phyloP scores from a whole-genome alignment of 495 filamentous ascomycete genomes.

The Acidomyces sp. region DNA sequence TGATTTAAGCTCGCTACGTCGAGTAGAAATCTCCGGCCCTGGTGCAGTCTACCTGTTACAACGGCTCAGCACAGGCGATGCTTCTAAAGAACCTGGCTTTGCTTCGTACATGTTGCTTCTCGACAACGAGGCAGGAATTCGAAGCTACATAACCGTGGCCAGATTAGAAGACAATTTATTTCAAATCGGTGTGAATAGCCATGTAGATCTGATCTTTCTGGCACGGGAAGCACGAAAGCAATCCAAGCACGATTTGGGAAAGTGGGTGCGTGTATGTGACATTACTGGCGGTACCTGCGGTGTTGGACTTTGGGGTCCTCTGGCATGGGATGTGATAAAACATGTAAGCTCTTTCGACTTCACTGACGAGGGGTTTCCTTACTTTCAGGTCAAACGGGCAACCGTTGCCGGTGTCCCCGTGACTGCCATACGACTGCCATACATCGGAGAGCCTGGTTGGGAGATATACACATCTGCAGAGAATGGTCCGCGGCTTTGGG shows the following conservation, averaged over 20 bases:
- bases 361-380: constrained; percentile 31
- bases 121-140: constrained; percentile 31
- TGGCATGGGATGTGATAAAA: constrained; percentile 30
- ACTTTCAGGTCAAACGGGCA: too few species aligned
- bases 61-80: constrained; percentile 33
- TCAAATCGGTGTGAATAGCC: constrained; percentile 36
- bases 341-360: constrained; percentile 30
- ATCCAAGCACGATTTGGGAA: constrained; percentile 9
- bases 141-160: constrained; percentile 32
- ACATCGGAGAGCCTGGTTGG: constrained; percentile 40
- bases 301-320: constrained; percentile 41
- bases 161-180: constrained; percentile 31
- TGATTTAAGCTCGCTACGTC: constrained; percentile 40
- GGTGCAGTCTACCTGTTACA: constrained; percentile 35
- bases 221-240: constrained; percentile 32
- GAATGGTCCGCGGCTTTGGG: constrained; percentile 36
- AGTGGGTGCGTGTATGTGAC: constrained; percentile 35
- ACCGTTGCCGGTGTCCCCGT: constrained; percentile 35
- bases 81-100: constrained; percentile 27
- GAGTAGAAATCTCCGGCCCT: constrained; percentile 36
- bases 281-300: constrained; percentile 39
- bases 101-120: constrained; percentile 37
- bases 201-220: constrained; percentile 35
- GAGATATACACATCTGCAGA: constrained; percentile 39
- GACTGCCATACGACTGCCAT: constrained; percentile 33